These are phyloP conservation scores for Trichoderma simmonsii DNA, from an alignment of 2,329 filamentous ascomycete genomes.

Conservation along the genomic window DNA sequence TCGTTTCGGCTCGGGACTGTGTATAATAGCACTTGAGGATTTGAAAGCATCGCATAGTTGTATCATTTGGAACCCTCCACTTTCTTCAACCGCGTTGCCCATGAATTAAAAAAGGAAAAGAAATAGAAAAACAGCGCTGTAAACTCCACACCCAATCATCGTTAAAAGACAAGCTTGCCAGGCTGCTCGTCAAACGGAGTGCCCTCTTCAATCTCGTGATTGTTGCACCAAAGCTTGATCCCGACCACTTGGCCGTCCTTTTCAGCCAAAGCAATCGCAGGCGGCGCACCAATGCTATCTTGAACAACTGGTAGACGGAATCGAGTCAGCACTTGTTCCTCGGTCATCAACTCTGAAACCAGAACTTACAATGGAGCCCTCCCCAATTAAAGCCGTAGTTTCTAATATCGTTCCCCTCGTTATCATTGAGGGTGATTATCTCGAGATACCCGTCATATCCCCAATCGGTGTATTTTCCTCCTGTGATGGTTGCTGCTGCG, in stretches of 20 bases:
- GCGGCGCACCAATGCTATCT: neutral
- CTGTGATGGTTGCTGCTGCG: neutral
- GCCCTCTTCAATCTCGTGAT: neutral
- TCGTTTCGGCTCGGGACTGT: neutral
- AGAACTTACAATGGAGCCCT: conserved; percentile 14
- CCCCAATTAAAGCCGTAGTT: conserved; percentile 10
- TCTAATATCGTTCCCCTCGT: too few relatives aligned
- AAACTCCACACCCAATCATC: neutral
- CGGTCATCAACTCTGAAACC: neutral
- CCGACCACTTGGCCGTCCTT: conserved; percentile 10
- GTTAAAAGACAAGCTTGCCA: conserved; percentile 1
- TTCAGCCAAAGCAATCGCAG: conserved; percentile 2
- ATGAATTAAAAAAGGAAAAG: neutral
- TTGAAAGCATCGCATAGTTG: neutral
- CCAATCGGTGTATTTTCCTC: neutral
- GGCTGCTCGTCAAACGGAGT: neutral
- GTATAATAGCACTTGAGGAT: neutral
- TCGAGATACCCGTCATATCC: conserved; percentile 1
- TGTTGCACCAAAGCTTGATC: neutral
- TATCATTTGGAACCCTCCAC: neutral
- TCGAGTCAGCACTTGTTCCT: neutral
- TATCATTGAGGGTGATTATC: neutral
- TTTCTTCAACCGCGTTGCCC: neutral
- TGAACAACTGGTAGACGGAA: neutral
- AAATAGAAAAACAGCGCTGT: neutral